Evolutionary conservation across 2,329 filamentous ascomycete species (phyloP).

Genomic region (Grosmannia huntii): DNA sequence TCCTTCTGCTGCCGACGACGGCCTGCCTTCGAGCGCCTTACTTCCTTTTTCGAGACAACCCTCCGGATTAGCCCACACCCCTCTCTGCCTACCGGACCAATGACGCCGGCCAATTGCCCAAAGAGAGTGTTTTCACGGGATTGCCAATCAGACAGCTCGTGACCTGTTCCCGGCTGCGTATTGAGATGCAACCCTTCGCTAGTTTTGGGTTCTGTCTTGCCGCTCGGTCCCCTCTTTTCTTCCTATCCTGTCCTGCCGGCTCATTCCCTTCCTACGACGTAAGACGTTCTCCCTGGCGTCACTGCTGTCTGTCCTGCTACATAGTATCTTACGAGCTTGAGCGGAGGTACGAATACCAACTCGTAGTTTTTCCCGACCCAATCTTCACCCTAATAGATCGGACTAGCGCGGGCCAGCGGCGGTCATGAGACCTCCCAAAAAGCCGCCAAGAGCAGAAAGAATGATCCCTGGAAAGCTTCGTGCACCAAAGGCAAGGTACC

Average conservation of each 20-base stretch:
- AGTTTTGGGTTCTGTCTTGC: not conserved
- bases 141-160: not conserved
- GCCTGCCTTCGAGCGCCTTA: not conserved
- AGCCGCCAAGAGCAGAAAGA: constrained; percentile 2
- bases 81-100: not conserved
- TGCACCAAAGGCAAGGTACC: constrained; percentile 6
- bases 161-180: too few relatives aligned
- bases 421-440: constrained; percentile 12
- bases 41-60: not conserved
- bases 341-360: not conserved
- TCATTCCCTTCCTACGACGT: not conserved
- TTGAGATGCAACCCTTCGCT: too few relatives aligned
- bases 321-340: not conserved
- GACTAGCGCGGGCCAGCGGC: constrained; percentile 1
- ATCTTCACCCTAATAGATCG: constrained; percentile 7
- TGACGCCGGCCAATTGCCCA: constrained; percentile 5
- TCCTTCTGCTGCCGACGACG: not conserved
- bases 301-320: not conserved
- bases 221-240: not conserved
- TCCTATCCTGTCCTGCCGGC: not conserved
- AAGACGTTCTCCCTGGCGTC: not conserved
- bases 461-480: constrained; percentile 6
- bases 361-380: constrained; percentile 3
- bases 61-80: not conserved
- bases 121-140: not conserved